These are phyloP conservation scores for Plectosphaerella plurivora DNA, from an alignment of 2,329 filamentous ascomycete genomes.

Conservation along the genomic window DNA sequence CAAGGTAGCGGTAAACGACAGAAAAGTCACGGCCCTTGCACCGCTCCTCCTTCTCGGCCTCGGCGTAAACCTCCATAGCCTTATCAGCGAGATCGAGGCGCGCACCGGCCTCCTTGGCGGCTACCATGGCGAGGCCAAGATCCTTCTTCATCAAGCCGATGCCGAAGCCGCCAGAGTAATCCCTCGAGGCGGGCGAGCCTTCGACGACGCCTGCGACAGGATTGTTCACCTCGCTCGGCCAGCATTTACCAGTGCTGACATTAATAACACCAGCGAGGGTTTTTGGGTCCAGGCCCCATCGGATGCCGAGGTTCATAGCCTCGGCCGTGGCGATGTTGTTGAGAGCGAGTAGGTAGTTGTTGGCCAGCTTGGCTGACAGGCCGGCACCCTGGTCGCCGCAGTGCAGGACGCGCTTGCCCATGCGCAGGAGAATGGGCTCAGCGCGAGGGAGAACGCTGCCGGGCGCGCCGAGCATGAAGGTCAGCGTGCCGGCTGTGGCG, in stretches of 20 bases:
- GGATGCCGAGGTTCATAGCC: conserved; percentile 62
- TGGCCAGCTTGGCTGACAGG: conserved; percentile 87
- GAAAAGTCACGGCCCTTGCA: conserved; percentile 75
- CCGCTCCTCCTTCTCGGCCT: conserved; percentile 54
- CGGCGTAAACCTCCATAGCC: conserved; percentile 64
- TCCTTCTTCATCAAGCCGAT: conserved; percentile 80
- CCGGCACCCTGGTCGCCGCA: conserved; percentile 82
- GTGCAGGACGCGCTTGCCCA: conserved; percentile 85
- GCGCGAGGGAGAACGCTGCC: conserved; percentile 57
- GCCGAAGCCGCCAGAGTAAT: conserved; percentile 74
- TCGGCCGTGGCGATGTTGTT: conserved; percentile 76
- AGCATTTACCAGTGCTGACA: conserved; percentile 88
- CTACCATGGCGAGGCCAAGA: conserved; percentile 66
- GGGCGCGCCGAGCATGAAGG: conserved; percentile 88
- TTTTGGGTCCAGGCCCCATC: conserved; percentile 54
- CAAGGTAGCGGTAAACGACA: conserved; percentile 71
- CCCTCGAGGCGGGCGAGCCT: conserved; percentile 68
- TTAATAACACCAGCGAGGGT: conserved; percentile 85
- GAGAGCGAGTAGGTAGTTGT: conserved; percentile 93
- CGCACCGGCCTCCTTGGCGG: conserved; percentile 63
- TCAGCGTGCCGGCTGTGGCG: conserved; percentile 79
- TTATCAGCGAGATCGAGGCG: conserved; percentile 59
- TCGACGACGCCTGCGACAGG: conserved; percentile 82
- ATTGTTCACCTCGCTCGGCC: conserved; percentile 95
- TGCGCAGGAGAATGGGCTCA: conserved; percentile 66